Percentiles rank a stretch among this genome's conserved stretches.
Conservation (phyloP, 2,329 filamentous ascomycete species). For the Apiospora saccharicola region DNA sequence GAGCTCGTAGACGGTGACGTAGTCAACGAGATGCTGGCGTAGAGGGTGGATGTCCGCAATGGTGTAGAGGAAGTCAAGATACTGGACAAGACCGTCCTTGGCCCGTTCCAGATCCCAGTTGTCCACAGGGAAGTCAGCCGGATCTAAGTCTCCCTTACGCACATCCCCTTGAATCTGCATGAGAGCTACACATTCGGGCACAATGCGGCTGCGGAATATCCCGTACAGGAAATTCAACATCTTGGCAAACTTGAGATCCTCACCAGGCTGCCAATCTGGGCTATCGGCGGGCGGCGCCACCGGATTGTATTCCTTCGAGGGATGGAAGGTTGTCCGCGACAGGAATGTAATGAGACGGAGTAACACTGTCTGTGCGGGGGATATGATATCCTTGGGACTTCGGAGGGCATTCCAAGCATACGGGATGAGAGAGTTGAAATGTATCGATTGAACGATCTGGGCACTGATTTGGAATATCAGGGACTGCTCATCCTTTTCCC, state of each 20-base stretch:
- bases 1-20: constrained; percentile 90
- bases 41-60: constrained; percentile 85
- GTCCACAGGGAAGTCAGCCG: constrained; percentile 91
- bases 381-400: constrained; percentile 95
- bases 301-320: constrained; percentile 46
- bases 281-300: constrained; percentile 33
- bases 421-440: constrained; percentile 87
- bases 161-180: constrained; percentile 95
- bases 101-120: constrained; percentile 98
- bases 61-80: constrained; percentile 91
- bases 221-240: constrained; percentile 89
- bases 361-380: constrained; percentile 91
- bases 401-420: constrained; percentile 92
- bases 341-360: constrained; percentile 91
- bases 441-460: constrained; percentile 92
- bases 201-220: constrained; percentile 89
- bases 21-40: constrained; percentile 85
- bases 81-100: constrained; percentile 93
- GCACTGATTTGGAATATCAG: constrained; percentile 97
- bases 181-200: constrained; percentile 91
- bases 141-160: constrained; percentile 74
- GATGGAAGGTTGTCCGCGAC: constrained; percentile 68
- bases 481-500: constrained; percentile 93
- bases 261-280: constrained; percentile 47
- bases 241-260: constrained; percentile 63